Conservation (phyloP, 2,329 filamentous ascomycete genomes). For the Geosmithia morbida region DNA sequence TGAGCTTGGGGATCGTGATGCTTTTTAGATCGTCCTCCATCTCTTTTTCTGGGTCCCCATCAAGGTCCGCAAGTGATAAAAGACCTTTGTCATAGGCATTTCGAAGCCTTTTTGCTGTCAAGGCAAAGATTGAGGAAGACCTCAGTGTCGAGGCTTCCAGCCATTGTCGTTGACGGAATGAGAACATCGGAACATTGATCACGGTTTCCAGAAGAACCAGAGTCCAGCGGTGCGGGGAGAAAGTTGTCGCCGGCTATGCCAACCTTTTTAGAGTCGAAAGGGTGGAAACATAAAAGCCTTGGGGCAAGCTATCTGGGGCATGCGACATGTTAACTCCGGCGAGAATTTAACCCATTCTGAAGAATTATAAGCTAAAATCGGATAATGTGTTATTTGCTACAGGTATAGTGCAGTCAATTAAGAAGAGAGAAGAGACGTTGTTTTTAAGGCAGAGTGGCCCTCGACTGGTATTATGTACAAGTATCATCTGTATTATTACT, state of each 20-base stretch:
- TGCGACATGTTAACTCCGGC: slow-evolving; percentile 2
- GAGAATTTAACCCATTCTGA: slow-evolving; percentile 2
- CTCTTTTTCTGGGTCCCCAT: neutral
- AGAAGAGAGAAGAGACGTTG: no score
- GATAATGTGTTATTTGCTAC: no score
- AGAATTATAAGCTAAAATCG: no score
- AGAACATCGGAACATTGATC: neutral
- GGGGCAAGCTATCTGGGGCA: neutral
- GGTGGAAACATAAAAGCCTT: neutral
- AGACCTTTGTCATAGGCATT: neutral
- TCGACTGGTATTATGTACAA: no score
- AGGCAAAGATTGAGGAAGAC: neutral
- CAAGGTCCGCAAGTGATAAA: neutral
- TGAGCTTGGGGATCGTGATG: no score
- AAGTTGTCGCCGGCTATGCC: no score
- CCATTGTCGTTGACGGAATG: neutral
- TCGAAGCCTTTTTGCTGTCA: neutral
- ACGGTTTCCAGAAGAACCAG: no score
- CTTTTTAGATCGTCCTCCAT: neutral
- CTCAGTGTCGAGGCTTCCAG: neutral
- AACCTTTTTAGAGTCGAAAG: no score
- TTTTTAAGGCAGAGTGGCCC: no score
- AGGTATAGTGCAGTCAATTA: no score
- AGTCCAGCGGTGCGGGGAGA: no score
- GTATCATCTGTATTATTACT: no score